These are phyloP conservation scores for Monosporascus sp. DNA, from an alignment of 2,329 filamentous ascomycete species.

Conservation along the genomic window DNA sequence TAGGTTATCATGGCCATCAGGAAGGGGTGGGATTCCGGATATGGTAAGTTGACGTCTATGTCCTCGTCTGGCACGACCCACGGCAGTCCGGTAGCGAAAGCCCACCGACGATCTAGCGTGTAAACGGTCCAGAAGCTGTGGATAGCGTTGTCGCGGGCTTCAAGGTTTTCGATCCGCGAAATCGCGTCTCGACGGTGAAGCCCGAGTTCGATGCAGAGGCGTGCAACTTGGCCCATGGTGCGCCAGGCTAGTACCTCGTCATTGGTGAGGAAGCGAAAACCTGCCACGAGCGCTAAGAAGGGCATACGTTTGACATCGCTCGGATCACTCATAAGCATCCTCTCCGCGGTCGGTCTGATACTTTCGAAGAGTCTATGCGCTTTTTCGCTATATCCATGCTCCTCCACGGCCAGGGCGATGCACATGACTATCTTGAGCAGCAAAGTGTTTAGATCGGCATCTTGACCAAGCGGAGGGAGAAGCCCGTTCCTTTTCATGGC, in stretches of 20 bases:
- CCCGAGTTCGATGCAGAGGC: constrained; percentile 75
- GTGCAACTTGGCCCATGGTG: constrained; percentile 74
- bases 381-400: constrained; percentile 69
- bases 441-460: constrained; percentile 48
- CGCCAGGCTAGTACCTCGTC: constrained; percentile 85
- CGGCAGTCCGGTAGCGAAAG: constrained; percentile 81
- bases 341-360: constrained; percentile 67
- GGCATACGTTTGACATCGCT: constrained; percentile 43
- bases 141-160: constrained; percentile 61
- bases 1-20: constrained; percentile 81
- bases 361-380: constrained; percentile 70
- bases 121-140: constrained; percentile 84
- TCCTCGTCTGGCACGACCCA: constrained; percentile 82
- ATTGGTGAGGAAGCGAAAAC: constrained; percentile 78
- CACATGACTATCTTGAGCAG: constrained; percentile 81
- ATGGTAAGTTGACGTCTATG: constrained; percentile 72
- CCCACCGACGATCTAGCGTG: constrained; percentile 80
- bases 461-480: constrained; percentile 25
- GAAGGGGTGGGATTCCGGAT: constrained; percentile 65
- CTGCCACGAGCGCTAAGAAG: constrained; percentile 44
- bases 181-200: constrained; percentile 76
- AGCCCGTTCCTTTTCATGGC: constrained; percentile 30
- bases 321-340: constrained; percentile 51
- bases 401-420: constrained; percentile 70
- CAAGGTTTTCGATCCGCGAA: constrained; percentile 60